Conservation (phyloP, 2,329 filamentous ascomycete genomes). For the Ophiognomonia clavigignenti-juglandacearum region DNA sequence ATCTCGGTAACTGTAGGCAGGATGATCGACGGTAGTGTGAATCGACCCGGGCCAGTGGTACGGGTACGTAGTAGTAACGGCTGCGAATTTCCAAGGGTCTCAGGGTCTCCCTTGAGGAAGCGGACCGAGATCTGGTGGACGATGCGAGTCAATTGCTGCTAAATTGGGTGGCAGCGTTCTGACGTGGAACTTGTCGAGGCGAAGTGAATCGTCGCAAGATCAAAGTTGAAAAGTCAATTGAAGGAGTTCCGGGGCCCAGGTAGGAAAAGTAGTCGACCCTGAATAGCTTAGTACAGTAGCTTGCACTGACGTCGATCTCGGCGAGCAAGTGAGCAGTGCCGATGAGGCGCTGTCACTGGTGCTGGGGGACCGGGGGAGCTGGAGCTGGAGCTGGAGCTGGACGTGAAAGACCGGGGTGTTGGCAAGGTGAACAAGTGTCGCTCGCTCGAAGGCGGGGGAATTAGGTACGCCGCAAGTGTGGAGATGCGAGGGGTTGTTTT, state of each 20-base stretch:
- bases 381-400: not conserved
- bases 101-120: not conserved
- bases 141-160: slow-evolving; percentile 10
- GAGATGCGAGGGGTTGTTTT: not conserved
- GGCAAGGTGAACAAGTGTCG: not conserved
- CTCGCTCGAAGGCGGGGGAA: not conserved
- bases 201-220: not conserved
- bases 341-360: not conserved
- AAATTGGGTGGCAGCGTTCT: slow-evolving; percentile 1
- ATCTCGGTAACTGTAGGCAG: too few species aligned
- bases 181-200: slow-evolving; percentile 9
- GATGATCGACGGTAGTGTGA: too few species aligned
- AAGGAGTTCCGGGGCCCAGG: too few species aligned
- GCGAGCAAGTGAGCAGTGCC: too few species aligned
- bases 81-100: too few species aligned
- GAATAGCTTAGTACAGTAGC: too few species aligned
- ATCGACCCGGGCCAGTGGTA: too few species aligned
- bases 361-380: not conserved
- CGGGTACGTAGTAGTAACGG: too few species aligned
- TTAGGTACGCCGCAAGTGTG: too few species aligned
- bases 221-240: too few species aligned
- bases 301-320: not conserved
- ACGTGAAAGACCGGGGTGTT: too few species aligned
- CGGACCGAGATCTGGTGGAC: not conserved
- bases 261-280: too few species aligned